A percentile compares a stretch with the other conserved stretches of the same genome.
Conservation (phyloP, 495 filamentous ascomycete genomes). For the Lasiosphaeria miniovina region DNA sequence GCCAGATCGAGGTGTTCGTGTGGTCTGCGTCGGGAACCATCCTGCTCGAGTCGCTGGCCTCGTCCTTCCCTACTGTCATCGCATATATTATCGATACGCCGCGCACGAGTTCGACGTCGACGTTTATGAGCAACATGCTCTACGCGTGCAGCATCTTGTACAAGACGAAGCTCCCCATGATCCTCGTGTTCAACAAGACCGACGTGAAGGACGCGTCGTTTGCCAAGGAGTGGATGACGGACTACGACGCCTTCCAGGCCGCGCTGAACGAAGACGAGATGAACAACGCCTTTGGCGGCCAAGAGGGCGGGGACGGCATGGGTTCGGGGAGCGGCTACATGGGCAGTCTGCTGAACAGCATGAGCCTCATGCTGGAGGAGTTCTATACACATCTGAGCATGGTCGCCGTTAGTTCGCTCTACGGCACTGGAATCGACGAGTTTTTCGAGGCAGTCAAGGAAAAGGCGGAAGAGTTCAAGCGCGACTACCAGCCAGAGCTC, state of each 20-base stretch:
- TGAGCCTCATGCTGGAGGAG: constrained; percentile 96
- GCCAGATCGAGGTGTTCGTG: constrained; percentile 97
- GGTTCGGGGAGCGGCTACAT: constrained; percentile 82
- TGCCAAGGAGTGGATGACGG: constrained; percentile 99
- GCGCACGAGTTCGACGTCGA: constrained; percentile 83
- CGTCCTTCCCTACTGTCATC: constrained; percentile 90
- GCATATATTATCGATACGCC: constrained; percentile 98
- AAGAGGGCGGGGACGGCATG: constrained; percentile 64
- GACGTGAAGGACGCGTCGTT: constrained; percentile 88
- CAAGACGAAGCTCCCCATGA: constrained; percentile 98
- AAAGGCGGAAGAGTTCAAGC: constrained; percentile 85
- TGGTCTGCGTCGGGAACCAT: constrained; percentile 95
- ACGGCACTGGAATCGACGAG: constrained; percentile 83
- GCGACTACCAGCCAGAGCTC: constrained; percentile 89
- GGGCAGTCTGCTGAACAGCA: constrained; percentile 92
- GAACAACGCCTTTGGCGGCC: constrained; percentile 68
- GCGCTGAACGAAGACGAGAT: constrained; percentile 80
- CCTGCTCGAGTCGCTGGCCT: constrained; percentile 87
- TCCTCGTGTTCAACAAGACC: constrained; percentile 97
- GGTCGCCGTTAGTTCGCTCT: constrained; percentile 90
- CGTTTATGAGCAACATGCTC: constrained; percentile 99
- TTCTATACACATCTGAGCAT: constrained; percentile 93
- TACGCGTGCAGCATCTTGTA: constrained; percentile 98
- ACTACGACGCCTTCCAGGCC: constrained; percentile 92
- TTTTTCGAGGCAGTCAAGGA: constrained; percentile 86